Percentiles rank a stretch among this genome's conserved stretches.
phyloP scores from a whole-genome alignment of 2,329 filamentous ascomycete genomes.

The Pleurostoma richardsiae region DNA sequence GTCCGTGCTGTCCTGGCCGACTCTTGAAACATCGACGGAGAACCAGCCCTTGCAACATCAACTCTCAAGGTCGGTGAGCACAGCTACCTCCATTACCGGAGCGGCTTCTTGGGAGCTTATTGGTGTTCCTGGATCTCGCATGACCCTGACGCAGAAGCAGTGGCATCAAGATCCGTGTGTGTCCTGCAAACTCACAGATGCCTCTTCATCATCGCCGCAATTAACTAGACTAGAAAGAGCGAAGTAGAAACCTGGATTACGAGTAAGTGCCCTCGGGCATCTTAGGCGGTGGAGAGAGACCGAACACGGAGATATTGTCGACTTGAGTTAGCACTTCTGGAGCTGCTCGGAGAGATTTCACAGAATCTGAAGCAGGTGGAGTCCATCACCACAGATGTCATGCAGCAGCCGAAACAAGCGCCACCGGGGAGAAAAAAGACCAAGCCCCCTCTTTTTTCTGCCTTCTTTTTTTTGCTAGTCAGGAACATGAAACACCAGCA shows the following conservation, averaged over 20 bases:
- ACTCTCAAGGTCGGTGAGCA: too few species aligned
- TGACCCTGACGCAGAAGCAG: slow-evolving; percentile 1
- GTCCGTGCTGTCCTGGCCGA: too few species aligned
- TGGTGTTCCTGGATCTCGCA: slow-evolving; percentile 8
- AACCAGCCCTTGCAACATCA: too few species aligned
- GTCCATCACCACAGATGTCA: not conserved
- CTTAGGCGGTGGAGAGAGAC: not conserved
- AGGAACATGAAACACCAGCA: slow-evolving; percentile 11
- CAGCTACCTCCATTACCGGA: too few species aligned
- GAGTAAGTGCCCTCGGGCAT: too few species aligned
- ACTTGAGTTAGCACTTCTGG: not conserved
- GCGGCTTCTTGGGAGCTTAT: not conserved
- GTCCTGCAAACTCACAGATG: too few species aligned
- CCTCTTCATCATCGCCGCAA: too few species aligned
- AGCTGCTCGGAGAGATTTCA: too few species aligned
- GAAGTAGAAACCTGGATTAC: too few species aligned
- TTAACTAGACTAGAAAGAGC: too few species aligned
- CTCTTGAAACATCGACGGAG: too few species aligned
- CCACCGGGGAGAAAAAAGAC: slow-evolving; percentile 2
- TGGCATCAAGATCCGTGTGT: not conserved
- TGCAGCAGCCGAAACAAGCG: slow-evolving; percentile 4
- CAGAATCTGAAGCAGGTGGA: not conserved
- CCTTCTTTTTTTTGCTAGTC: slow-evolving; percentile 1
- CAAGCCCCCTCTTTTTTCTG: too few species aligned
- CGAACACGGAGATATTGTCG: not conserved